Evolutionary conservation across 2,329 filamentous ascomycete genomes (phyloP).

Genomic region (Neonectria sp.): DNA sequence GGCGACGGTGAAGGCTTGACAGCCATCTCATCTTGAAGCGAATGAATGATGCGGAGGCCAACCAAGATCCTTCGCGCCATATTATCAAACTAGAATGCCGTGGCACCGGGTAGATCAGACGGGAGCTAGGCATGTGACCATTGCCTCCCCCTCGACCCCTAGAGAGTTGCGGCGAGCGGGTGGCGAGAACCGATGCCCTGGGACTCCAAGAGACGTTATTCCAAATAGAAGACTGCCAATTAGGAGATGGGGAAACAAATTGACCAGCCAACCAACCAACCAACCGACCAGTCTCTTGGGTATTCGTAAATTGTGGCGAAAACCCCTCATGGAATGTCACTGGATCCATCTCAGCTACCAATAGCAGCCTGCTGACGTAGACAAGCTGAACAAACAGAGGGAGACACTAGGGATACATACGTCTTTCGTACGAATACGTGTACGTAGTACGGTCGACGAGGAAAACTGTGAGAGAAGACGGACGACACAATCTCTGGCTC

Average conservation of each 20-base stretch:
- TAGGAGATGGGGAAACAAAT: not conserved
- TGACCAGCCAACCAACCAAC: not conserved
- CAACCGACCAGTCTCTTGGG: not conserved
- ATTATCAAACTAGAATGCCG: not conserved
- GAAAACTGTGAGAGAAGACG: not conserved
- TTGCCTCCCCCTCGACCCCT: not conserved
- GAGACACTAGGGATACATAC: not conserved
- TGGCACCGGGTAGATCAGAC: slow-evolving; percentile 16
- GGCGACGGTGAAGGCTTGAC: not conserved
- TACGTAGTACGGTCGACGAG: not conserved
- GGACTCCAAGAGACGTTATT: not conserved
- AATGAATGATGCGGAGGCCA: not conserved
- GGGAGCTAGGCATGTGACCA: slow-evolving; percentile 8
- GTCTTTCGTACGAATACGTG: not conserved
- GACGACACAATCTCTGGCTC: slow-evolving; percentile 13
- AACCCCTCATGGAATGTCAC: not conserved
- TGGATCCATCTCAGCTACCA: not conserved
- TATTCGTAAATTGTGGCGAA: slow-evolving; percentile 13
- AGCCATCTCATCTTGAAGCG: not conserved
- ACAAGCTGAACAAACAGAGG: not conserved
- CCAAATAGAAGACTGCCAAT: slow-evolving; percentile 1
- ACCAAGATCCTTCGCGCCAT: not conserved
- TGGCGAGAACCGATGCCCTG: slow-evolving; percentile 23
- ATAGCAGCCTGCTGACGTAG: not conserved
- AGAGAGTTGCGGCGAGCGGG: not conserved